Conservation (phyloP, 2,329 filamentous ascomycete species). For the Diaporthe sp. region DNA sequence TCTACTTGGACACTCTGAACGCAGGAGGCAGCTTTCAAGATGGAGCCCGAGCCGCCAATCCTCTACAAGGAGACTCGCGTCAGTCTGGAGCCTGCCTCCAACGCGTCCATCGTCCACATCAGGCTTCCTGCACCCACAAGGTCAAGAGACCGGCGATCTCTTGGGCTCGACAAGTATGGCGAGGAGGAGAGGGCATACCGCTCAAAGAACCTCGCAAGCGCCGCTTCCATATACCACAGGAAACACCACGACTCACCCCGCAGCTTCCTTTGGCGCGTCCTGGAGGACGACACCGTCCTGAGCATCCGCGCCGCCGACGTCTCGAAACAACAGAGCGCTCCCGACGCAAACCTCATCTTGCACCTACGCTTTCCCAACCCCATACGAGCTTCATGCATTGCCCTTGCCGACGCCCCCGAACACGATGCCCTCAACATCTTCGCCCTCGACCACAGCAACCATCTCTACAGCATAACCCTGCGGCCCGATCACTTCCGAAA, state of each 20-base stretch:
- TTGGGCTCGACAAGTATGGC: constrained; percentile 56
- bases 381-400: constrained; percentile 83
- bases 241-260: constrained; percentile 81
- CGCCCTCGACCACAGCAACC: constrained; percentile 82
- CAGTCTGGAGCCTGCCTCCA: constrained; percentile 81
- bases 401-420: constrained; percentile 83
- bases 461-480: constrained; percentile 87
- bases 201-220: constrained; percentile 78
- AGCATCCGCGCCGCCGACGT: constrained; percentile 89
- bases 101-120: constrained; percentile 78
- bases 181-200: constrained; percentile 83
- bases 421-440: constrained; percentile 85
- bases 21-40: constrained; percentile 51
- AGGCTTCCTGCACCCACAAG: constrained; percentile 67
- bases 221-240: constrained; percentile 89
- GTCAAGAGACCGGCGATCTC: constrained; percentile 48
- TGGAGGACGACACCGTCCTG: constrained; percentile 83
- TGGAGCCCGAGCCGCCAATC: constrained; percentile 75
- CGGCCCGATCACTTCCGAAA: constrained; percentile 86
- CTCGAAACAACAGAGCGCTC: constrained; percentile 74
- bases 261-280: constrained; percentile 90
- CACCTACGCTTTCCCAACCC: constrained; percentile 81
- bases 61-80: constrained; percentile 90
- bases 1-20: constrained; percentile 15
- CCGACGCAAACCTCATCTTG: constrained; percentile 81